Conservation (phyloP, 208 protist species). For the Porcisia hertigi region DNA sequence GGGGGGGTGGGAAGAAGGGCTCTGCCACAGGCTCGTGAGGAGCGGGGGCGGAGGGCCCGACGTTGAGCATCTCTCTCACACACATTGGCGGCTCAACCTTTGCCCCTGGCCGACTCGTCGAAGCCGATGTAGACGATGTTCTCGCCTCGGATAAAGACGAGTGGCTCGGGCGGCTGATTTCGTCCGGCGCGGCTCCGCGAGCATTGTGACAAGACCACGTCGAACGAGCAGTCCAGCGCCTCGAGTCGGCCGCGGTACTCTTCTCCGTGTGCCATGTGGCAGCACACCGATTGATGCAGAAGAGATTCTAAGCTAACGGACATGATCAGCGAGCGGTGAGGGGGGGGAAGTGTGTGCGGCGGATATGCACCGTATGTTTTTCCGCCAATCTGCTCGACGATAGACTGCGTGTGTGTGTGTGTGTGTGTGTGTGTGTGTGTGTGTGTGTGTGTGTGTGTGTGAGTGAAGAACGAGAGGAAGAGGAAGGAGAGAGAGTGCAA, state of each 20-base stretch:
- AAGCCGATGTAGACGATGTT: slow-evolving; percentile 79
- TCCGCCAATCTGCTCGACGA: not conserved
- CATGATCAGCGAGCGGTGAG: slow-evolving; percentile 20
- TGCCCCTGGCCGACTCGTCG: slow-evolving; percentile 15
- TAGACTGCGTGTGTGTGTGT: not conserved
- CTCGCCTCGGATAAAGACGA: slow-evolving; percentile 75
- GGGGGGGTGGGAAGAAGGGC: not conserved
- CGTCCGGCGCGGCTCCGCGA: slow-evolving; percentile 9
- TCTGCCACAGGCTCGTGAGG: not conserved
- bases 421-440: not conserved
- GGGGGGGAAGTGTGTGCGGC: not conserved
- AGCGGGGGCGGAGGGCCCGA: not conserved
- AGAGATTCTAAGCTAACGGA: slow-evolving; percentile 56
- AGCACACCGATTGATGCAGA: slow-evolving; percentile 55
- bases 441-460: not conserved
- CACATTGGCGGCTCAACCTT: not conserved
- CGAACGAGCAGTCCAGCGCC: slow-evolving; percentile 68
- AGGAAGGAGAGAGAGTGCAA: not conserved
- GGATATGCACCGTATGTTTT: no score
- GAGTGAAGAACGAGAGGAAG: not conserved
- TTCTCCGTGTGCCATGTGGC: slow-evolving; percentile 61
- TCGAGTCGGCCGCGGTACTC: slow-evolving; percentile 52
- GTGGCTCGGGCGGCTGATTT: slow-evolving; percentile 15
- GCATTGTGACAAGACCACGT: slow-evolving; percentile 51
- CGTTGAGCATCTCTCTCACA: not conserved